Base-by-base conservation (phyloP, 2,329 filamentous ascomycete species). In the Diaporthe batatas region DNA sequence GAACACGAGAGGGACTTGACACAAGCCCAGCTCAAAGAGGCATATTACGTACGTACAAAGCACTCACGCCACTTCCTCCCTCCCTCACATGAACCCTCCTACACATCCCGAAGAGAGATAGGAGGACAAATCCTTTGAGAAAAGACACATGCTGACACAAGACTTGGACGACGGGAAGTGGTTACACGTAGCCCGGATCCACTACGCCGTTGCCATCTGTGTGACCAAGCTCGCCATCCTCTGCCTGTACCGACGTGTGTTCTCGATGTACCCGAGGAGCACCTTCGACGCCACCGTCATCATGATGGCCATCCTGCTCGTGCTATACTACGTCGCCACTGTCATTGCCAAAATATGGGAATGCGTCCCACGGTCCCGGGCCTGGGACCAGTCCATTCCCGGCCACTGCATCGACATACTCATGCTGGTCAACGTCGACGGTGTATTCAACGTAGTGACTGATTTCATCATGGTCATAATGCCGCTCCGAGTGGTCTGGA, bases 191-290 rank as follows among this genome's bases (percentile, higher is more conserved):
- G 67, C 53, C 29, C 34, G 53, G 39, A 69, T 69, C 12, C 34
- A 58, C 29, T 69, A 70, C 32, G 76, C 67, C 29, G n/a, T 59
- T 29, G 23, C 67, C 25, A 70, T 70, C 42, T 70, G 54, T 42
- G 18, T 70, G 3, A 39, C 67, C n/a, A 58, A 70, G 42, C 54
- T 70, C 29, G 67, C 67, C 2, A 58, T 70, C 54, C 42, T 70
- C 1, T 58, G 42, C 42, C 42, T 70, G 2, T 70, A 70, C 42
- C 53, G 67, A 1, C 67, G 67, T 1, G 39, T 51, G 10, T 70
- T 70, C 54, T 70, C 67, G 1, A 29, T 8, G 7, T 36, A 51
- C 67, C 67, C 25, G 12, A n/a, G 67, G 34, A 58, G 67, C 23
- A 44, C 53, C 8, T 70, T 59, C 16, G 54, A 70, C 42, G 8